Base-by-base conservation (phyloP, 768 basidiomycete species). In the Leucocoprinus sp. region DNA sequence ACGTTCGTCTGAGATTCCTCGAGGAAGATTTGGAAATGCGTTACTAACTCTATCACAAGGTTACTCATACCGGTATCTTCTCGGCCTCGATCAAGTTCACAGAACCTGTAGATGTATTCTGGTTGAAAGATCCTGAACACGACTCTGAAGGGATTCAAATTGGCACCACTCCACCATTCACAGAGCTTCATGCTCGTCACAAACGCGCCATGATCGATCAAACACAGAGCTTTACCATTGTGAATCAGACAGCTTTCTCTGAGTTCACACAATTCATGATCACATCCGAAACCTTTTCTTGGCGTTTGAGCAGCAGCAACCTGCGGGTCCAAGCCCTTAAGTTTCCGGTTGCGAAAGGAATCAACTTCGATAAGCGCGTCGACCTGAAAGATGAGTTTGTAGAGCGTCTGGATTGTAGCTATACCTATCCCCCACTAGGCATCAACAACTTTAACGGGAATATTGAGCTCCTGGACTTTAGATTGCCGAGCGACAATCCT, bases 61-160 rank as follows among this genome's bases (percentile, higher is more conserved):
- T 81, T 22, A 67, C 74, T 17, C 83, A 87, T 54, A 76, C 83
- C 1, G 80, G 84, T 37, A 71, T 78, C 27, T 71, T 87, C 56
- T 60, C 73, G 9, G 82, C 84, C 6, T 71, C 65, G 43, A 84
- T 86, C 50, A 54, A 66, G 37, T 87, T 86, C 55, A 69, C 68
- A 8, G 63, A 78, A 26, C 71, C 75, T 1, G 66, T 84, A 28
- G 60, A 70, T 7, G 76, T 85, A 19, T 67, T 68, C 26, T 85
- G 82, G 83, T 61, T 80, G 23, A 63, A 67, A 28, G 61, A 68
- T 15, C 46, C 46, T 18, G 40, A 48, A 15, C 41, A 40, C 28
- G 67, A 69, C 27, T 67, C 63, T 7, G 63, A 62, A n/a, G 68
- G 71, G 41, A 64, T 72, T 8, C 60, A 64, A 2, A 53, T 87